Evolutionary conservation across 306 rosid genomes (phyloP).

Genomic region (Castanea crenata): DNA sequence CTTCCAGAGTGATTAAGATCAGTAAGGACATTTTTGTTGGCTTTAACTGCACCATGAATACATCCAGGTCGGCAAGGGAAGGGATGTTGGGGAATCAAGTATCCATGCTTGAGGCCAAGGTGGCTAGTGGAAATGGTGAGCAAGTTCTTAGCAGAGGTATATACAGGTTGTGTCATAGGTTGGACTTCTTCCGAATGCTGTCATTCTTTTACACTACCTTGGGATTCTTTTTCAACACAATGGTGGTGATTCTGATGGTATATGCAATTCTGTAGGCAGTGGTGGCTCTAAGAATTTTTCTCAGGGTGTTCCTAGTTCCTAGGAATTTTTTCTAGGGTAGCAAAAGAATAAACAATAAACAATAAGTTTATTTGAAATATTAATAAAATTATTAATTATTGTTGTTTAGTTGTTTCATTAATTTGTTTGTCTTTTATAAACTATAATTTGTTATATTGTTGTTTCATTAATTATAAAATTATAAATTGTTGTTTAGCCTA

Average conservation of each 20-base stretch:
- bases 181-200: slow-evolving; percentile 82
- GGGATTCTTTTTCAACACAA: slow-evolving; percentile 80
- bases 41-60: slow-evolving; percentile 88
- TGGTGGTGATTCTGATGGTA: slow-evolving; percentile 70
- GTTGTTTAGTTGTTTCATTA: too few species aligned
- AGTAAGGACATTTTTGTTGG: slow-evolving; percentile 94
- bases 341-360: too few species aligned
- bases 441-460: too few species aligned
- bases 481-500: too few species aligned
- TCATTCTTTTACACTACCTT: slow-evolving; percentile 83
- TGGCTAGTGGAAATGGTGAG: slow-evolving; percentile 92
- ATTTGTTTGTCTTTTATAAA: too few species aligned
- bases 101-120: slow-evolving; percentile 93
- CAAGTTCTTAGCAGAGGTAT: slow-evolving; percentile 81
- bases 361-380: too few species aligned
- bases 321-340: too few species aligned
- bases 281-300: too few species aligned
- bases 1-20: slow-evolving; percentile 85
- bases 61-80: slow-evolving; percentile 92
- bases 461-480: too few species aligned
- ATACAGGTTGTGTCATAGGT: slow-evolving; percentile 78
- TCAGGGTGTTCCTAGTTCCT: too few species aligned
- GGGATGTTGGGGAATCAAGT: slow-evolving; percentile 90
- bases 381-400: too few species aligned
- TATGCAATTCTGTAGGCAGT: slow-evolving; percentile 50